These are phyloP conservation scores for Tetrapyrgos nigripes DNA, from an alignment of 1,284 basidiomycete genomes.

Conservation along the genomic window DNA sequence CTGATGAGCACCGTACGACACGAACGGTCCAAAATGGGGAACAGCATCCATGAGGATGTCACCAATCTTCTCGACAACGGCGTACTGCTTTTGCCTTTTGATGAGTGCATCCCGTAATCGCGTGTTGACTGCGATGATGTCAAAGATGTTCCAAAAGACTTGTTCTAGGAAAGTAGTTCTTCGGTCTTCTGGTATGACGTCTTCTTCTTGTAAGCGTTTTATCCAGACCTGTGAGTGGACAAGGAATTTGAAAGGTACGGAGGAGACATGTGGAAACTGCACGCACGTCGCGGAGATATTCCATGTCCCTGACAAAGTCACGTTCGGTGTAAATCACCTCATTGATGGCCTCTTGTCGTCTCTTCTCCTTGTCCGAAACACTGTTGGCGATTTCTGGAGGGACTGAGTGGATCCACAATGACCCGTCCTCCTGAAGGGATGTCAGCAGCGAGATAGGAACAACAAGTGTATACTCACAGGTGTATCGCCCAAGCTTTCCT, in stretches of 20 bases:
- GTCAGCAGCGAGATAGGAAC: slow-evolving; percentile 10
- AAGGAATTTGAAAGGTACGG: too few species aligned
- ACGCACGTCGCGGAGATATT: slow-evolving; percentile 94
- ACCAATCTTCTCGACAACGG: slow-evolving; percentile 91
- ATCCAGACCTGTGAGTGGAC: slow-evolving; percentile 90
- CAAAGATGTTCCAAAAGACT: slow-evolving; percentile 98
- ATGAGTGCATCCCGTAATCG: slow-evolving; percentile 92
- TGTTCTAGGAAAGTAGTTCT: slow-evolving; percentile 91
- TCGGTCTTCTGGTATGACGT: slow-evolving; percentile 80
- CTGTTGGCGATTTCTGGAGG: slow-evolving; percentile 93
- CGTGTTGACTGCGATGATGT: slow-evolving; percentile 92
- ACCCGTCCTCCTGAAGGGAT: slow-evolving; percentile 77
- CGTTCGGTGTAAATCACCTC: slow-evolving; percentile 99
- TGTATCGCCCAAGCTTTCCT: slow-evolving; percentile 84
- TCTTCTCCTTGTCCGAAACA: slow-evolving; percentile 93
- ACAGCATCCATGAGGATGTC: slow-evolving; percentile 93
- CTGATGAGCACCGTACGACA: slow-evolving; percentile 96
- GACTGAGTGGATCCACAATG: slow-evolving; percentile 97
- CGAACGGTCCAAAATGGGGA: slow-evolving; percentile 91
- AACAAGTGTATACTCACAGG: slow-evolving; percentile 55
- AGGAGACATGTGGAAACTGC: slow-evolving; percentile 6
- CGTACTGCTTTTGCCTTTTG: slow-evolving; percentile 94
- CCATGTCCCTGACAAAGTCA: slow-evolving; percentile 97
- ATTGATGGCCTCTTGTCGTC: slow-evolving; percentile 98
- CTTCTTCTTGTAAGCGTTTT: slow-evolving; percentile 79